Conservation (phyloP, 495 filamentous ascomycete species). For the Penicillium egyptiacum region DNA sequence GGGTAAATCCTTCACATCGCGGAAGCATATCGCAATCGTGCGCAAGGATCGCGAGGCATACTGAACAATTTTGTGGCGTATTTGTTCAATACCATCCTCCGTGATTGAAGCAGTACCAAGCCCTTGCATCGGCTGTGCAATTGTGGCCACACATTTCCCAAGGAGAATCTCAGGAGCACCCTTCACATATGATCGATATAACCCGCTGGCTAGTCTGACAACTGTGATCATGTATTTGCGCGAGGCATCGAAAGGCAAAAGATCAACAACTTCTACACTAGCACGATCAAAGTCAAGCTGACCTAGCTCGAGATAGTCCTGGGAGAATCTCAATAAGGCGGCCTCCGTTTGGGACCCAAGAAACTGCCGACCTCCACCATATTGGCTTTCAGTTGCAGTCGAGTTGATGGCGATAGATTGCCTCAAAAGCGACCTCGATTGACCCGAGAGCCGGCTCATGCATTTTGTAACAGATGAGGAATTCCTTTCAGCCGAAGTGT, state of each 20-base stretch:
- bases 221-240: slow-evolving; percentile 58
- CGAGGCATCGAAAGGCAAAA: slow-evolving; percentile 59
- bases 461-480: neutral
- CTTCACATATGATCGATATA: slow-evolving; percentile 57
- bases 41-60: slow-evolving; percentile 23
- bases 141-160: slow-evolving; percentile 31
- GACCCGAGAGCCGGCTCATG: neutral
- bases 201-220: slow-evolving; percentile 50
- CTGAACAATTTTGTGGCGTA: neutral
- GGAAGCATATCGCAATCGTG: slow-evolving; percentile 54
- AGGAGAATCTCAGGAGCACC: slow-evolving; percentile 60
- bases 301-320: slow-evolving; percentile 51
- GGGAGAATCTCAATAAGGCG: slow-evolving; percentile 54
- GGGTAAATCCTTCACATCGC: slow-evolving; percentile 55
- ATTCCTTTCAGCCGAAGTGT: neutral
- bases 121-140: neutral
- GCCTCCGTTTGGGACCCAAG: slow-evolving; percentile 61
- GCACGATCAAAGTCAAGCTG: slow-evolving; percentile 47
- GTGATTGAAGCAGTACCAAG: neutral
- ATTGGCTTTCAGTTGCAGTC: slow-evolving; percentile 55
- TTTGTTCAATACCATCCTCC: neutral
- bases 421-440: slow-evolving; percentile 18
- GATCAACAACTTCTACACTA: slow-evolving; percentile 51
- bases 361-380: slow-evolving; percentile 48
- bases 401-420: slow-evolving; percentile 54